Base-by-base conservation (phyloP, 768 basidiomycete species). In the Paxillus involutus region DNA sequence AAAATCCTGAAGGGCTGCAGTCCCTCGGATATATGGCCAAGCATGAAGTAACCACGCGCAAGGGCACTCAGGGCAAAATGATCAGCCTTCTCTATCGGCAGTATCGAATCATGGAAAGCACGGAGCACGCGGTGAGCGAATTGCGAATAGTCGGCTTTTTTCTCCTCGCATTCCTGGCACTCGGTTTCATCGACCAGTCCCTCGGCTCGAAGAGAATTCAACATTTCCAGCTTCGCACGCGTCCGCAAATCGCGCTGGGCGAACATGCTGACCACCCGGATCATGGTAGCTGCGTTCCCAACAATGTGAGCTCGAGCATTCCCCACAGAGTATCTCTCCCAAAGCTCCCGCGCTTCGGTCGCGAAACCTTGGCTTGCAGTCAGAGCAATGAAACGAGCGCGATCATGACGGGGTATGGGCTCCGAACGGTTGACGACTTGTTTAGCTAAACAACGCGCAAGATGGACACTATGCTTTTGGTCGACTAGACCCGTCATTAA, bases 1-100 rank as follows among this genome's bases (percentile, higher is more conserved):
- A 88, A 63, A 51, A 77, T 52, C 48, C 71, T 72, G 60, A 89
- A 71, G 21, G 75, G 69, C 10, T 67, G 60, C 51, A 86, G 73
- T 3, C 82, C 86, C 39, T 77, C 72, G 42, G 59, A 45, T 57
- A 76, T 64, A 44, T 77, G 65, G 19, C 81, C 84, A 24, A 84
- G 68, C 53, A 86, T 75, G 60, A 87, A 82, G 65, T 79, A 79
- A 19, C 79, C 83, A 53, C 86, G 78, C 2, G 86, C 85, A 35
- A 86, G 73, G 9, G 85, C 78, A 44, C 80, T 88, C 55, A 90
- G 63, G 47, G 73, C 71, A 46, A 62, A 70, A 67, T 84, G 86
- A 37, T 69, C 60, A 3, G 83, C 81, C 19, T 69, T 47, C 17
- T 67, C 56, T 46, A 86, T 59, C 8, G 86, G 82, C 30, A 72